Base-by-base conservation (phyloP, 768 basidiomycete genomes). In the Phlebiopsis flavidoalba region DNA sequence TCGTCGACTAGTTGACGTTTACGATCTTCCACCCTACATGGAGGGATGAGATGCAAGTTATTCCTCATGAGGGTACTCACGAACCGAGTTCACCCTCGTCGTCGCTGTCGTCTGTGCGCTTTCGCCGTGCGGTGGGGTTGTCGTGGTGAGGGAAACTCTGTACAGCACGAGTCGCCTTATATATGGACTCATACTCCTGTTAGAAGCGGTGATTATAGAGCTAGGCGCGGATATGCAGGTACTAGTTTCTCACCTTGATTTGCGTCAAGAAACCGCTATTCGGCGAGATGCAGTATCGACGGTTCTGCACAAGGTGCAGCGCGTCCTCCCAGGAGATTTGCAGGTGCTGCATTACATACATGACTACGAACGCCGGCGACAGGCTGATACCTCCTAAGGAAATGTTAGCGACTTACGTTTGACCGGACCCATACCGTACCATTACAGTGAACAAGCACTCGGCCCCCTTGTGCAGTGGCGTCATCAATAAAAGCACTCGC, bases 101-200 rank as follows among this genome's bases (percentile, higher is more conserved):
- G 51, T 89, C 89, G 4, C 89, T 90, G 11, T 90, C 87, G 15
- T 75, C 75, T 21, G 80, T 83, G 40, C 92, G 80, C 70, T 93
- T 93, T 66, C 91, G 82, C 43, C 80, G 72, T 59, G 83, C 76
- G 11, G 80, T 72, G 1, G 79, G 79, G 8, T 76, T 70, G 56
- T 80, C 76, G 57, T 79, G 76, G 54, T 72, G 75, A 0, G 86
- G 85, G 66, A 82, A 88, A 2, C 77, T 73, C 5, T 84, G 83
- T 35, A 93, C 80, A 0, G 90, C 89, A 22, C 83, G 77, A 58
- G 77, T 83, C 8, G 94, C 94, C 66, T 83, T 86, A 71, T 95
- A 92, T 69, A 96, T 96, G 4, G 93, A 90, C 73, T 95, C 92
- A 65, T 95, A 96, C 77, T 95, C 94, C 93, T 95, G 66, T 11